Evolutionary conservation across 768 basidiomycete genomes (phyloP).

Genomic region (Boletellus sp.): DNA sequence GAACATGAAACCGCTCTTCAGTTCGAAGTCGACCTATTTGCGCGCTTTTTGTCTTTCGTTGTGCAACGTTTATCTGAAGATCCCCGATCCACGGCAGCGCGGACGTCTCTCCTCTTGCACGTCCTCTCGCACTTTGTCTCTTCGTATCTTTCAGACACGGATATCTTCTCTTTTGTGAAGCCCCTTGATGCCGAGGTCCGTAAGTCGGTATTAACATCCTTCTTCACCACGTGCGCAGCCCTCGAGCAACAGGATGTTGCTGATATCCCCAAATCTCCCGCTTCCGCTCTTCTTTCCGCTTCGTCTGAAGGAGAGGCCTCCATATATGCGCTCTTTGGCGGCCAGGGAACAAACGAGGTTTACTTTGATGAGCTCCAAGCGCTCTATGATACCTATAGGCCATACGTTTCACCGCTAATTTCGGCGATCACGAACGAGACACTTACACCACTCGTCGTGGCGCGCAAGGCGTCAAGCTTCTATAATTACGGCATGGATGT

Average conservation of each 20-base stretch:
- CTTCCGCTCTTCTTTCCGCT: constrained; percentile 68
- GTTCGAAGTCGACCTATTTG: constrained; percentile 72
- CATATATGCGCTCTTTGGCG: constrained; percentile 92
- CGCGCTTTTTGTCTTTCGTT: constrained; percentile 79
- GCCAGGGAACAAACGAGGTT: constrained; percentile 96
- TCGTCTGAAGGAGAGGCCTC: constrained; percentile 60
- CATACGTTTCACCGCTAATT: constrained; percentile 78
- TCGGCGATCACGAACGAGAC: constrained; percentile 57
- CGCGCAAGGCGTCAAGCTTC: constrained; percentile 52
- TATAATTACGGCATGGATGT: constrained; percentile 84
- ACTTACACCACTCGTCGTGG: constrained; percentile 66
- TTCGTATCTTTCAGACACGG: constrained; percentile 64
- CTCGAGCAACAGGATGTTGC: constrained; percentile 56
- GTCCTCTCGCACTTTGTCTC: constrained; percentile 76
- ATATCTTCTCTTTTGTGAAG: constrained; percentile 80
- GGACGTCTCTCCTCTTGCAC: constrained; percentile 66
- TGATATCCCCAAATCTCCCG: constrained; percentile 54
- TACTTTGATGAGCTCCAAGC: constrained; percentile 95
- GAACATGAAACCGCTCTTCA: constrained; percentile 55
- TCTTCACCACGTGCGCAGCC: constrained; percentile 70
- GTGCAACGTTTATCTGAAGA: constrained; percentile 59
- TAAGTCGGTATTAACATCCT: constrained; percentile 71
- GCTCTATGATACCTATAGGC: constrained; percentile 87
- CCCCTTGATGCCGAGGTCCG: constrained; percentile 72
- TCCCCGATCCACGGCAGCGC: constrained; percentile 47